Conservation (phyloP, 1,284 basidiomycete genomes). For the Rhodotorula sp. region DNA sequence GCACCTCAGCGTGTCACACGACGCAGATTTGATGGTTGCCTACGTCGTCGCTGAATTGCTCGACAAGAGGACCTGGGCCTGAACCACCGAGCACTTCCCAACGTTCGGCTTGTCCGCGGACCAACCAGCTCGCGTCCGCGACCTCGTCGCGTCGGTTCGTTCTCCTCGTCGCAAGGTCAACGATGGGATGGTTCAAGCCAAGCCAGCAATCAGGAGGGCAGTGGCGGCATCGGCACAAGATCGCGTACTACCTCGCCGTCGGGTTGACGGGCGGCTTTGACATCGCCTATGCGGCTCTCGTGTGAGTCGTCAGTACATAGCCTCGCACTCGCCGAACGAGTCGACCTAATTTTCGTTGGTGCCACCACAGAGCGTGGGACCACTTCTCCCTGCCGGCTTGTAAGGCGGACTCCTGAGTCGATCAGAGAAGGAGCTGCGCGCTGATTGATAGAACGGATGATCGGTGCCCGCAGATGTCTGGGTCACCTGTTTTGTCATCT, state of each 20-base stretch:
- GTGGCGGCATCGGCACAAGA: background rate
- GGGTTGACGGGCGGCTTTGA: background rate
- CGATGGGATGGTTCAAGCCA: background rate
- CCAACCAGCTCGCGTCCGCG: background rate
- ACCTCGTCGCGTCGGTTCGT: background rate
- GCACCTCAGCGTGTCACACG: slow-evolving; percentile 42
- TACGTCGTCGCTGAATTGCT: slow-evolving; percentile 35
- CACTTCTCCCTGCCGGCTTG: background rate
- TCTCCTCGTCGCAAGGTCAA: background rate
- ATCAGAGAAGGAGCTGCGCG: too few species aligned
- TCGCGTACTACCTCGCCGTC: background rate
- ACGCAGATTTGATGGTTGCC: slow-evolving; percentile 39
- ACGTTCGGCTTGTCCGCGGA: background rate
- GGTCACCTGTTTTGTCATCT: background rate
- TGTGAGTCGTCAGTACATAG: background rate
- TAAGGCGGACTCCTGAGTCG: background rate
- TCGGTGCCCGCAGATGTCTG: background rate
- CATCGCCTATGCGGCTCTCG: background rate
- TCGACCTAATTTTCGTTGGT: background rate
- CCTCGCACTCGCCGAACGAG: background rate
- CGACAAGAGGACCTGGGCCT: too few species aligned
- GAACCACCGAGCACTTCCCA: background rate
- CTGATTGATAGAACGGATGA: too few species aligned
- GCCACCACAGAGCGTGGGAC: background rate
- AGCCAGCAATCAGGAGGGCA: background rate